Percentiles rank a stretch among this genome's conserved stretches.
Conservation (phyloP, 345 rosid species). For the Arabidopsis arenosa region DNA sequence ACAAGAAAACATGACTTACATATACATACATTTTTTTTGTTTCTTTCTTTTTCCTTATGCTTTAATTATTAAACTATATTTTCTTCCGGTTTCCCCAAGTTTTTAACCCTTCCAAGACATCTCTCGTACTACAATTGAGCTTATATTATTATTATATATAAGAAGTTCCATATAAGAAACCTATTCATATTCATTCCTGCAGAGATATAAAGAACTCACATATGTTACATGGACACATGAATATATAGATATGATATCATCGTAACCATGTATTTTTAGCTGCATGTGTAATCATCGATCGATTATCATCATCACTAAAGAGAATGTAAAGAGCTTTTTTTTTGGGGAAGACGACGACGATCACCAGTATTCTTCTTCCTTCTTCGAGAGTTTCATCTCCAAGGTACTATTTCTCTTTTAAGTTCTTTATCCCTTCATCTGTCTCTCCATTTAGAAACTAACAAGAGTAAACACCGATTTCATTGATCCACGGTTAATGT, state of each 20-base stretch:
- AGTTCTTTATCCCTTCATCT: constrained; percentile 10
- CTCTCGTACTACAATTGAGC: not conserved
- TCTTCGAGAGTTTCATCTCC: constrained; percentile 18
- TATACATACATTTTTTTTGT: not conserved
- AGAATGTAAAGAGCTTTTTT: constrained; percentile 21
- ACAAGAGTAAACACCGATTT: not conserved
- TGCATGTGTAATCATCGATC: constrained; percentile 1
- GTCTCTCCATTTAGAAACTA: not conserved
- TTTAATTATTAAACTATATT: constrained; percentile 3
- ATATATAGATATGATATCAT: constrained; percentile 22
- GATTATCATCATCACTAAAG: constrained; percentile 13
- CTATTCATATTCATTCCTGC: constrained; percentile 14
- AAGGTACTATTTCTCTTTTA: constrained; percentile 29
- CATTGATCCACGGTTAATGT: not conserved
- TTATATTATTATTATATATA: not conserved
- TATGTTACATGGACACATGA: constrained; percentile 15
- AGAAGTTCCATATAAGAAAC: constrained; percentile 2
- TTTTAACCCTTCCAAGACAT: constrained; percentile 31
- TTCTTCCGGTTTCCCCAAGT: constrained; percentile 32
- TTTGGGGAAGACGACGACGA: constrained; percentile 27
- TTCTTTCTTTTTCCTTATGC: not conserved
- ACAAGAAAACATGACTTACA: no score
- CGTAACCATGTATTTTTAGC: constrained; percentile 26
- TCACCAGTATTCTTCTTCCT: constrained; percentile 24
- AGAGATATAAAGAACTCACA: not conserved